Evolutionary conservation across 73 alveolate genomes (phyloP), one percentile per base, ranked within the genome.

Genomic region (Blepharisma stoltei): DNA sequence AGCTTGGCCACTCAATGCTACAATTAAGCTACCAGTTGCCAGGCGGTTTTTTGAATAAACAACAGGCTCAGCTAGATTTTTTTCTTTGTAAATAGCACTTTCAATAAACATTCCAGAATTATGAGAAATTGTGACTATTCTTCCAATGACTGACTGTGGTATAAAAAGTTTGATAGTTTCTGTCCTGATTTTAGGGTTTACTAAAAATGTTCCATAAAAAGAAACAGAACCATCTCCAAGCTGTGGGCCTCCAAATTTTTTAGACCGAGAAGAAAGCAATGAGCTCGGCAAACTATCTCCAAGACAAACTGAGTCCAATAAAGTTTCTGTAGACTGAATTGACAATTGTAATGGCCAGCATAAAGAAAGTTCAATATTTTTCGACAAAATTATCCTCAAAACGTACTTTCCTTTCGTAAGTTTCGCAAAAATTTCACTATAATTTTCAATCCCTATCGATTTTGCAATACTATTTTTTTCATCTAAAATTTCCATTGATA

Each of bases 191-290:
- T 32, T 32, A 1, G 41, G 41, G 41, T 32, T 32, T 0, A 32
- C 41, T 32, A 32, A 9, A 25, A 60, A 60, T 60, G 48, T 14
- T 25, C 73, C 73, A 18, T 14, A 9, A 38, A 60, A 60, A 9
- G 49, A 20, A 60, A 60, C 23, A 25, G 48, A 8, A 60, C 73
- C 73, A 25, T 20, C 38, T 18, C 46, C 23, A 25, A 14, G 49
- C 73, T 60, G 73, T 18, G 73, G 73, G 14, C 73, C 73, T 20
- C 73, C 73, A 25, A 14, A 60, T 20, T n/a, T 14, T 20, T 20
- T 25, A 9, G 47, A 1, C 2, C 23, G 46, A 14, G 14, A 11
- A 9, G 38, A n/a, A 8, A 25, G 14, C 23, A 60, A 60, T 1
- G 48, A 18, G 2, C 18, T 38, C 0, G 73, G 73, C 5, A 60